phyloP scores from a whole-genome alignment of 1,284 basidiomycete species.

The Malassezia globosa region DNA sequence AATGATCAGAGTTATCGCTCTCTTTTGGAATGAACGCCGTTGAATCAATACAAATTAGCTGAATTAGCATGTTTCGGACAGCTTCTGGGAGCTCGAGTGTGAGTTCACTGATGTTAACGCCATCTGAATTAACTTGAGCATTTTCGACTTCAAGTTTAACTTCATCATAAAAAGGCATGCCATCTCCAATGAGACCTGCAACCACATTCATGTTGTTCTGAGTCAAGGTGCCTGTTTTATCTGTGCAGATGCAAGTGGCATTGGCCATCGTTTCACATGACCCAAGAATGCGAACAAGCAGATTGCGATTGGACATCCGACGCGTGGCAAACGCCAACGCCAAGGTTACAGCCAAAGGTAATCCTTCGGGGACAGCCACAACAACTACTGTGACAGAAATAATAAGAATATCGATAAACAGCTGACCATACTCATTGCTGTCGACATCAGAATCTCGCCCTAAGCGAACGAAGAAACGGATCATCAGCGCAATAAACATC shows the following conservation, averaged over 20 bases:
- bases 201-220: constrained; percentile 92
- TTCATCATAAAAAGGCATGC: constrained; percentile 78
- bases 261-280: constrained; percentile 99
- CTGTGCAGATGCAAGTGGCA: constrained; percentile 87
- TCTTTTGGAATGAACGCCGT: constrained; percentile 76
- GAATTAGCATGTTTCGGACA: constrained; percentile 65
- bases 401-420: constrained; percentile 85
- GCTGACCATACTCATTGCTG: constrained; percentile 67
- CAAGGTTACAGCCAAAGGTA: constrained; percentile 89
- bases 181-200: constrained; percentile 81
- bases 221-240: constrained; percentile 75
- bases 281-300: constrained; percentile 85
- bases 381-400: constrained; percentile 90
- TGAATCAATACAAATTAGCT: constrained; percentile 79
- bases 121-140: constrained; percentile 25
- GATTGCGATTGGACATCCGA: constrained; percentile 85
- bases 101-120: constrained; percentile 8
- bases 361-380: constrained; percentile 90
- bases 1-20: constrained; percentile 28
- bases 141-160: constrained; percentile 57
- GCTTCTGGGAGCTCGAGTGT: constrained; percentile 52
- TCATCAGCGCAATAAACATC: constrained; percentile 76
- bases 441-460: constrained; percentile 17
- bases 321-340: constrained; percentile 93
- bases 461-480: constrained; percentile 82